A percentile compares a stretch with the other conserved stretches of the same genome.
Conservation (phyloP, 1,284 basidiomycete genomes). For the Mycosarcoma mackinlayi region DNA sequence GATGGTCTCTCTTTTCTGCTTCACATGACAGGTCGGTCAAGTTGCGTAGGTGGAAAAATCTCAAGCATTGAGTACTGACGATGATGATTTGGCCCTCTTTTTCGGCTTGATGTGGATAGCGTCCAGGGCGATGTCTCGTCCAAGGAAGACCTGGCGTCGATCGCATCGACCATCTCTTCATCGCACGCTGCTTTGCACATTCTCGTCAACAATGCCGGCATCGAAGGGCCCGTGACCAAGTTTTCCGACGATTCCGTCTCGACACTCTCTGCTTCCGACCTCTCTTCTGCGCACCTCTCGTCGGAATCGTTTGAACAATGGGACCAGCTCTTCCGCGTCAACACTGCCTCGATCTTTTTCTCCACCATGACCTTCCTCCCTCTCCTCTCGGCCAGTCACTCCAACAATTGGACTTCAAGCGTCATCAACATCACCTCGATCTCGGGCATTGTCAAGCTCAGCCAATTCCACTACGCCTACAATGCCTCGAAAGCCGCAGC, state of each 20-base stretch:
- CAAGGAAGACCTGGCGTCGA: conserved; percentile 33
- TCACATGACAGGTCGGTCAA: too few relatives aligned
- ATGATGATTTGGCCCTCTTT: neutral
- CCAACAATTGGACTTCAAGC: conserved; percentile 4
- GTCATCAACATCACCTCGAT: conserved; percentile 59
- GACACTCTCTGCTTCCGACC: conserved; percentile 14
- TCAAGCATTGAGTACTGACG: too few relatives aligned
- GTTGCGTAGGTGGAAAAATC: too few relatives aligned
- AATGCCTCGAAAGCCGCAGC: conserved; percentile 60
- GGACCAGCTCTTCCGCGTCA: conserved; percentile 47
- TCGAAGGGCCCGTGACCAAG: conserved; percentile 58
- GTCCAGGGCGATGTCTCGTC: conserved; percentile 48
- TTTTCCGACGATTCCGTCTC: conserved; percentile 8
- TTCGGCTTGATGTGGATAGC: neutral
- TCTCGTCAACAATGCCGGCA: conserved; percentile 60
- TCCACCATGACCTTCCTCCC: conserved; percentile 60
- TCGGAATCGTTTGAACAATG: conserved; percentile 47
- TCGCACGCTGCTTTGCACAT: conserved; percentile 45
- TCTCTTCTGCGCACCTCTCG: conserved; percentile 31
- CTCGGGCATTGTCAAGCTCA: conserved; percentile 46
- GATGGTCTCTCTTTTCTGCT: neutral
- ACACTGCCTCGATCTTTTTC: conserved; percentile 53
- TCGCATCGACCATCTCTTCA: conserved; percentile 26
- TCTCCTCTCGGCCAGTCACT: conserved; percentile 34
- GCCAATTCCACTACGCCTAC: conserved; percentile 58